These are phyloP conservation scores for Taphrina betulina DNA, from an alignment of 1,139 yeast genomes.

Conservation along the genomic window DNA sequence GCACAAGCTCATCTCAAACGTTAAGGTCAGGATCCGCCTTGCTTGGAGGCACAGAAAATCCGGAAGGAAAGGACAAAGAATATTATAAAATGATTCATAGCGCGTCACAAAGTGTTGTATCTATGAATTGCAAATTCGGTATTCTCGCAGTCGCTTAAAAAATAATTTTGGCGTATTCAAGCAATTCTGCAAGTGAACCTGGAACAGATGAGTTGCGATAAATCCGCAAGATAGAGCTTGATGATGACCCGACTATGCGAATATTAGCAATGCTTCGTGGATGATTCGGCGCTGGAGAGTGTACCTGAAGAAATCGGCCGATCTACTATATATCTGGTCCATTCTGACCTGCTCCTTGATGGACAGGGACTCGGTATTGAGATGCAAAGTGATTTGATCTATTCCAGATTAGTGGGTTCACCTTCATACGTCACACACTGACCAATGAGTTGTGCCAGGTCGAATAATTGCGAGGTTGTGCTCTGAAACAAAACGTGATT, in stretches of 20 bases:
- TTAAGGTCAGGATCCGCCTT: no score
- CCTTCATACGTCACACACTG: background rate
- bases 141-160: background rate
- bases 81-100: no score
- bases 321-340: slow-evolving; percentile 14
- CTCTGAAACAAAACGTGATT: background rate
- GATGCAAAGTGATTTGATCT: slow-evolving; percentile 12
- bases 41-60: no score
- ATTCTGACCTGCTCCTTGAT: slow-evolving; percentile 22
- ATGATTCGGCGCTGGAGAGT: background rate
- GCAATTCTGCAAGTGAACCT: slow-evolving; percentile 7
- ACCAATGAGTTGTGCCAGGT: slow-evolving; percentile 15
- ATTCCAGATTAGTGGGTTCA: background rate
- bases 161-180: background rate
- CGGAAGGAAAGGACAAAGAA: no score
- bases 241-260: slow-evolving; percentile 18
- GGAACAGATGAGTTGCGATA: slow-evolving; percentile 1
- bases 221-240: slow-evolving; percentile 14
- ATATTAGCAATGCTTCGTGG: background rate
- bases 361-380: slow-evolving; percentile 12
- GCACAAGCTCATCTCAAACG: slow-evolving; percentile 20
- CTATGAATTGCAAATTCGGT: no score
- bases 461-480: slow-evolving; percentile 1
- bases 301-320: slow-evolving; percentile 22
- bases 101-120: no score